Evolutionary conservation across 495 filamentous ascomycete species (phyloP), one percentile per base, ranked within the genome.

Genomic region (Aspergillus diversus): DNA sequence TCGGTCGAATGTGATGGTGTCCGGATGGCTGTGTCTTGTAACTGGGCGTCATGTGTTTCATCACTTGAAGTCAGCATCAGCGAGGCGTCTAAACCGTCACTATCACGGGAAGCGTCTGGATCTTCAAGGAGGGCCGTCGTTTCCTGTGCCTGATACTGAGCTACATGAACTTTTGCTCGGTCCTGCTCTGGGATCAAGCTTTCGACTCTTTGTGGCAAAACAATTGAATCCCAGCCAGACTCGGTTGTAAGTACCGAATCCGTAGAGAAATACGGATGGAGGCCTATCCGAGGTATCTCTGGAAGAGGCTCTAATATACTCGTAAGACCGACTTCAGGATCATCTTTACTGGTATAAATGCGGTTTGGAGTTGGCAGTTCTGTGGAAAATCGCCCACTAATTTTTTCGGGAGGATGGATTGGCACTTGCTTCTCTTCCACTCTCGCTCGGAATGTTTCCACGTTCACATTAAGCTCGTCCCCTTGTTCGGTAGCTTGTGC

Each of bases 391-490:
- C 81, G 82, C 37, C 92, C 92, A 66, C 91, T 89, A 47, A 97
- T 63, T 37, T 83, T 81, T 57, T 88, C 87, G 0, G 89, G 86
- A 0, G 95, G 95, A 51, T 88, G 85, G 31, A 97, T 74, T 4
- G 89, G 83, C 52, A 83, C 72, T n/a, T 70, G 64, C 60, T 80
- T 81, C 59, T 86, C 87, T 64, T 87, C 86, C 11, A 79, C 77
- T 4, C 88, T 88, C 0, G 88, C 84, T 52, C 90, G 92, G 77
- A 97, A 98, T 0, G 92, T 92, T 69, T 97, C 91, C 0, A 94
- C 91, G 31, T 96, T 84, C 16, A 98, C 87, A 66, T 97, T 97
- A 60, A 99, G 84, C 67, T 97, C 95, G 66, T 98, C 93, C 0
- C 94, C 95, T 3, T 84, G 81, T 27, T 85, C 86, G 65, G 87